Evolutionary conservation across 257 asterid genomes (phyloP).

Genomic region (Anisodus acutangulus): DNA sequence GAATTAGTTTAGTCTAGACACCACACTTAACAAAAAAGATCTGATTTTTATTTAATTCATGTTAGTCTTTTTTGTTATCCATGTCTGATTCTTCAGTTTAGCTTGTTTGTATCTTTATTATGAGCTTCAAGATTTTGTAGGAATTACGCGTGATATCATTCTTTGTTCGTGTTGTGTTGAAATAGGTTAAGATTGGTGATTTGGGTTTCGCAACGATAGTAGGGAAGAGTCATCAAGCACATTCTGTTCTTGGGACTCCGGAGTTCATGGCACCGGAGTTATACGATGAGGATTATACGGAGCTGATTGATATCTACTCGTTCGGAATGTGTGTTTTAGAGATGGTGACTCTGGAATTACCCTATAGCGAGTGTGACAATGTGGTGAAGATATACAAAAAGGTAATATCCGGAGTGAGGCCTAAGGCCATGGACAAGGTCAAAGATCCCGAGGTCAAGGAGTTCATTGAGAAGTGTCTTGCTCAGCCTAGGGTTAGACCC

Average conservation of each 20-base stretch:
- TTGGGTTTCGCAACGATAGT: slow-evolving; percentile 72
- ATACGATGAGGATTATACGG: slow-evolving; percentile 73
- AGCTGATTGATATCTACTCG: slow-evolving; percentile 67
- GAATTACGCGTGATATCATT: neutral
- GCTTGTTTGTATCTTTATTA: neutral
- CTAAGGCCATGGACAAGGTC: slow-evolving; percentile 71
- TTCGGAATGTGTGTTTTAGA: slow-evolving; percentile 89
- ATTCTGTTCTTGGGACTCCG: slow-evolving; percentile 77
- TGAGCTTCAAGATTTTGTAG: neutral
- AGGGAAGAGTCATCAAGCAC: slow-evolving; percentile 66
- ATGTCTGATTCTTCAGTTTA: neutral
- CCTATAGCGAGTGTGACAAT: slow-evolving; percentile 69
- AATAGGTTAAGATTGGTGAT: slow-evolving; percentile 86
- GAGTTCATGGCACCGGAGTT: slow-evolving; percentile 92
- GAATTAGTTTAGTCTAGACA: too few relatives aligned
- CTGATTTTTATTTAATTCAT: neutral
- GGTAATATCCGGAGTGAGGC: slow-evolving; percentile 71
- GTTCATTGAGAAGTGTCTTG: slow-evolving; percentile 78
- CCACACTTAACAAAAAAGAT: neutral
- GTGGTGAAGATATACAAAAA: slow-evolving; percentile 75
- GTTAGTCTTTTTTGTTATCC: neutral
- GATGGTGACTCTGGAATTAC: slow-evolving; percentile 73
- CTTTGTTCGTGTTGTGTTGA: slow-evolving; percentile 26
- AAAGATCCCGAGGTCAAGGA: slow-evolving; percentile 62
- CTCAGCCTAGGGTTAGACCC: slow-evolving; percentile 68